phyloP scores from a whole-genome alignment of 192 early-diverging fungal species.

The Gonapodya prolifera region DNA sequence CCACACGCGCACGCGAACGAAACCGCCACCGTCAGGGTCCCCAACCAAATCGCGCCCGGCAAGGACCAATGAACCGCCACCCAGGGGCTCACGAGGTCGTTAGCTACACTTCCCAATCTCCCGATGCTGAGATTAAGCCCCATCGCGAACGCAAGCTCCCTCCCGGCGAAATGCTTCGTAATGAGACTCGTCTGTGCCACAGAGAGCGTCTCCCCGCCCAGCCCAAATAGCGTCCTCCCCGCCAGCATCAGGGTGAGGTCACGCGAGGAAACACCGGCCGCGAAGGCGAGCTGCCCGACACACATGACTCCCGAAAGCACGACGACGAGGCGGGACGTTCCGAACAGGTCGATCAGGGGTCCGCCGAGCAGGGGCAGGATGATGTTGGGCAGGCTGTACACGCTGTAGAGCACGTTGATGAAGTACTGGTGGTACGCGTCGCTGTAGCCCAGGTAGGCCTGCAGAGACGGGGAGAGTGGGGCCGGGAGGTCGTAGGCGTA shows the following conservation, averaged over 20 bases:
- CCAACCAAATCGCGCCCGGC: conserved; percentile 35
- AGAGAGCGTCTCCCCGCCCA: conserved; percentile 32
- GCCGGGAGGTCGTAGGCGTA: conserved; percentile 5
- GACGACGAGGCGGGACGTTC: conserved; percentile 22
- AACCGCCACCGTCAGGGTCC: conserved; percentile 25
- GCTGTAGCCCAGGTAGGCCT: conserved; percentile 6
- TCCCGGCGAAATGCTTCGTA: conserved; percentile 35
- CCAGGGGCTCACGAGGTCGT: conserved; percentile 35
- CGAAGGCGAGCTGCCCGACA: conserved; percentile 32
- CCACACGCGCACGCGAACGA: conserved; percentile 21
- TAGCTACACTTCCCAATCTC: conserved; percentile 37
- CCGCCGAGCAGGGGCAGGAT: conserved; percentile 45
- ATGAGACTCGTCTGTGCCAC: conserved; percentile 36
- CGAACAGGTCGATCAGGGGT: conserved; percentile 28
- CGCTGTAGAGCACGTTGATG: conserved; percentile 32
- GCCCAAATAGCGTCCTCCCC: conserved; percentile 41
- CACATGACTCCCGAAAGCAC: conserved; percentile 16
- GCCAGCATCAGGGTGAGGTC: conserved; percentile 10
- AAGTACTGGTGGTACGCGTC: conserved; percentile 22
- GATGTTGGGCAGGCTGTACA: conserved; percentile 51
- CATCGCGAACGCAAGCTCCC: conserved; percentile 42
- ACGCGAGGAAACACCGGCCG: conserved; percentile 22
- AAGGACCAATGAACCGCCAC: conserved; percentile 24
- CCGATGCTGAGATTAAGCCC: conserved; percentile 24
- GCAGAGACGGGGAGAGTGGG: background rate